Base-by-base conservation (phyloP, 495 filamentous ascomycete genomes). In the Parmelia sp. region DNA sequence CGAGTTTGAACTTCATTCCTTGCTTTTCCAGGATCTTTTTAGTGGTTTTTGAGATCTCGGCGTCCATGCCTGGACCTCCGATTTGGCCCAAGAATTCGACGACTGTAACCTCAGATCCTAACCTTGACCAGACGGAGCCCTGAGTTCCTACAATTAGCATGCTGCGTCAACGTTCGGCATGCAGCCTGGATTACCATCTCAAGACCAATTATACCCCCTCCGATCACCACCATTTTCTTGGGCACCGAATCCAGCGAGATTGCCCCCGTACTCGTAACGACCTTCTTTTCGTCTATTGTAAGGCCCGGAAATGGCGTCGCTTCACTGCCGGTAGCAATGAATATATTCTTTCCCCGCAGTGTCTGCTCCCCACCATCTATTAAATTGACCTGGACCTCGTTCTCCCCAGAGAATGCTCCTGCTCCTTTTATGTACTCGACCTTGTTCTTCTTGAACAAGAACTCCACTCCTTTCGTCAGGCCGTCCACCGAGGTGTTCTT, bases 141-240 rank as follows among this genome's bases (percentile, higher is more conserved):
- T 87, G 70, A 58, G 68, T 45, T 4, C 36, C 19, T 19, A 35
- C 29, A 35, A 51, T 73, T 63, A 77, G 72, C 61, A 64, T 33
- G 58, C 60, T 39, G 33, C 53, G 51, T 39, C 19, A 62, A 23
- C 45, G 35, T 21, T 31, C 36, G 35, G 14, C 36, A 17, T 25
- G 27, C 40, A 40, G 23, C 35, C 44, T 57, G 53, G 60, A 58
- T 59, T 75, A 88, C 88, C 94, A 98, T 97, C 80, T 98, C 94
- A 44, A 98, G 85, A 74, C 94, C 94, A 73, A 98, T 98, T 75
- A 98, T 98, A 75, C 94, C 94, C 75, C 94, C 94, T 68, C 94
- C 94, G 71, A 98, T 97, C 67, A 98, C 94, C 66, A 93, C 80
- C 91, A 98, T 89, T 83, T 92, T 95, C 85, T 97, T 91, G 53